Conservation (phyloP, 2,329 filamentous ascomycete species). For the Penicillium sclerotiorum region DNA sequence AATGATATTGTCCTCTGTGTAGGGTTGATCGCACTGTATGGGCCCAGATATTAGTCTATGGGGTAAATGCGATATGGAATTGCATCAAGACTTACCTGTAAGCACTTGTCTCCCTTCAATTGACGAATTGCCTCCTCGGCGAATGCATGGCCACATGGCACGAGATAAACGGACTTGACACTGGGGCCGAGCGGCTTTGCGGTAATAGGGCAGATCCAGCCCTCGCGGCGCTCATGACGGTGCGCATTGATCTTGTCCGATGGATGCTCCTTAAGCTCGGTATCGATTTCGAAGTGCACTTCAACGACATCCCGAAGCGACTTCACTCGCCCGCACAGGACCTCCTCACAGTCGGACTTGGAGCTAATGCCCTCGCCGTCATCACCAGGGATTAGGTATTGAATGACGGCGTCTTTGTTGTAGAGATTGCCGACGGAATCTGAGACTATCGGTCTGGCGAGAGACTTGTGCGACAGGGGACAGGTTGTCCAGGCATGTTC, state of each 20-base stretch:
- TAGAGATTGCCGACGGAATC: conserved; percentile 84
- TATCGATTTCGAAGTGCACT: conserved; percentile 70
- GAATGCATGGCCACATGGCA: conserved; percentile 95
- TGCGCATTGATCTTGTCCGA: conserved; percentile 39
- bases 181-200: conserved; percentile 79
- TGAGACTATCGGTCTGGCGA: conserved; percentile 77
- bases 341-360: conserved; percentile 63
- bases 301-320: conserved; percentile 84
- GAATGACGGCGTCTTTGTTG: conserved; percentile 89
- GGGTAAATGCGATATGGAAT: neutral
- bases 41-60: neutral
- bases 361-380: conserved; percentile 56
- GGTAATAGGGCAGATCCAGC: conserved; percentile 83
- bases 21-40: conserved; percentile 72
- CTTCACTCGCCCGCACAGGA: conserved; percentile 67
- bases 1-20: conserved; percentile 76
- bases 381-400: conserved; percentile 62
- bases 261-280: conserved; percentile 41
- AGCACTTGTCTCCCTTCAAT: conserved; percentile 66
- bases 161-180: conserved; percentile 81
- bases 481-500: conserved; percentile 85
- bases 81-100: conserved; percentile 48
- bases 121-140: conserved; percentile 82
- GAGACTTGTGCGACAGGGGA: conserved; percentile 76
- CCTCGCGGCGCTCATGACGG: conserved; percentile 51